Conservation (phyloP, 2,329 filamentous ascomycete species). For the Orbilia oligospora region DNA sequence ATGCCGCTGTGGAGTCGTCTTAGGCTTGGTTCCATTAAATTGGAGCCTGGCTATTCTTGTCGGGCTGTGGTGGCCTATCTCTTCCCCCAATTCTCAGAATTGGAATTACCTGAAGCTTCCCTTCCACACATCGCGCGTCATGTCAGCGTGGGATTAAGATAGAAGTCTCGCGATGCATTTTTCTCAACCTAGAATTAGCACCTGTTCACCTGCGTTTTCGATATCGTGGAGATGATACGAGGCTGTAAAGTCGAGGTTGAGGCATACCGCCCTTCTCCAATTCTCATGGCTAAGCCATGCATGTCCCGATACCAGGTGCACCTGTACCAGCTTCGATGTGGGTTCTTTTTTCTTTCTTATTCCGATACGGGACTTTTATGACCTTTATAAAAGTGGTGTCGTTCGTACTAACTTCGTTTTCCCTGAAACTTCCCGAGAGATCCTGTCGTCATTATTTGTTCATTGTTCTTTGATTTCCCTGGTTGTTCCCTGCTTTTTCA, state of each 20-base stretch:
- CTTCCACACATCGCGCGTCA: slow-evolving; percentile 53
- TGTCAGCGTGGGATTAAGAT: slow-evolving; percentile 52
- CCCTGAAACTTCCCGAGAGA: slow-evolving; percentile 38
- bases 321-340: slow-evolving; percentile 61
- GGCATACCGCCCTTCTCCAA: slow-evolving; percentile 50
- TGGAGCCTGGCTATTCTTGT: slow-evolving; percentile 32
- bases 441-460: slow-evolving; percentile 33
- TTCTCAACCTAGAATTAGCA: slow-evolving; percentile 54
- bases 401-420: slow-evolving; percentile 30
- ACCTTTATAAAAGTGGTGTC: slow-evolving; percentile 34
- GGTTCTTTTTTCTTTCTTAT: slow-evolving; percentile 52
- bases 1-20: slow-evolving; percentile 45
- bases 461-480: slow-evolving; percentile 5
- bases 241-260: slow-evolving; percentile 52
- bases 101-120: slow-evolving; percentile 30
- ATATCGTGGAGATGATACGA: slow-evolving; percentile 60
- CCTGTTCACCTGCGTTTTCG: slow-evolving; percentile 48
- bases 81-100: slow-evolving; percentile 20
- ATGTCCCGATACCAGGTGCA: slow-evolving; percentile 60
- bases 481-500: slow-evolving; percentile 22
- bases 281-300: slow-evolving; percentile 48
- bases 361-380: slow-evolving; percentile 31
- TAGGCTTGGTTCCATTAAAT: slow-evolving; percentile 28
- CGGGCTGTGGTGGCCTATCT: slow-evolving; percentile 27
- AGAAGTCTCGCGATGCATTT: slow-evolving; percentile 50